Base-by-base conservation (phyloP, 306 rosid species). In the Ceratonia siliqua region DNA sequence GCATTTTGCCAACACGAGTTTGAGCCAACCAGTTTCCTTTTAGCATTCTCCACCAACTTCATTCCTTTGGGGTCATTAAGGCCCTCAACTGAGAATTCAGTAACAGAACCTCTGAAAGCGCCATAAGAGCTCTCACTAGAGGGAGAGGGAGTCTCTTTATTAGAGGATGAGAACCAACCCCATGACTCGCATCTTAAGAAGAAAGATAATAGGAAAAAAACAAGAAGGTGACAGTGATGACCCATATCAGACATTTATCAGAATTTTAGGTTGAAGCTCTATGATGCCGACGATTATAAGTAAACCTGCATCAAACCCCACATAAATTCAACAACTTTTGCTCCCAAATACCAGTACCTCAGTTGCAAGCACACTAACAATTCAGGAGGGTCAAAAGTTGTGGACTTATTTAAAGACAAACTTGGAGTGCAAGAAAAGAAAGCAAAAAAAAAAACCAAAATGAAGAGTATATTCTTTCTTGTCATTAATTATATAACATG, bases 1-100 rank as follows among this genome's bases (percentile, higher is more conserved):
- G 96, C 96, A 32, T 69, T 82, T 73, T 85, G 88, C 97, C 96
- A 93, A 70, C 98, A 91, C 28, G 83, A 66, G 52, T 89, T 83
- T 24, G 93, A 67, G 8, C 81, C 62, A 15, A 62, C 73, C 89
- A 90, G 67, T 53, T 86, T 85, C 9, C 62, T 83, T 70, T 81
- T 81, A 1, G 96, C 96, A 68, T 88, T 87, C 70, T 88, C 86
- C 11, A 86, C 58, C 12, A 81, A 48, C 62, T 80, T 59, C 14
- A 77, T 18, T 66, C 89, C 98, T 46, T 81, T 93, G 28, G 58
- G 75, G 64, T 91, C 89, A 12, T 76, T 77, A 58, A 86, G 77
- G 5, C 78, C 87, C 20, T 93, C 91, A 58, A 81, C 48, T 17
- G 92, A 83, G 78, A 88, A 93, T 72, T 86, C 91, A 21, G 93